These are phyloP conservation scores for Lagenaria siceraria DNA, from an alignment of 306 rosid species.

Conservation along the genomic window DNA sequence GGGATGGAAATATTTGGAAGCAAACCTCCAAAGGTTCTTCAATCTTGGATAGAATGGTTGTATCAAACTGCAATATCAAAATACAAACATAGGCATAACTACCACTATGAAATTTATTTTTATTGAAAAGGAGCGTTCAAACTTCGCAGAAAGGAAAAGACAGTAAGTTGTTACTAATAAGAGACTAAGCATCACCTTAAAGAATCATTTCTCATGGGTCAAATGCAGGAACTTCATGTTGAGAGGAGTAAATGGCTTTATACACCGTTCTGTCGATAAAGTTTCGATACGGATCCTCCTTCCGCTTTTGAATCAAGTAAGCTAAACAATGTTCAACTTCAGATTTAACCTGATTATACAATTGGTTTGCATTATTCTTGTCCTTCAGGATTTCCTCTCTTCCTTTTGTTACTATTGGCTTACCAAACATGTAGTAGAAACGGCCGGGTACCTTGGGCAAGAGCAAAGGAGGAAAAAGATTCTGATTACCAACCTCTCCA, in stretches of 20 bases:
- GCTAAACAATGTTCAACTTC: slow-evolving; percentile 43
- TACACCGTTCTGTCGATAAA: slow-evolving; percentile 46
- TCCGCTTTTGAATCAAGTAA: slow-evolving; percentile 69
- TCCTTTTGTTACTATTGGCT: slow-evolving; percentile 68
- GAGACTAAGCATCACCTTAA: not conserved
- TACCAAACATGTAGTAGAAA: slow-evolving; percentile 67
- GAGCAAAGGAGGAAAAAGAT: slow-evolving; percentile 25
- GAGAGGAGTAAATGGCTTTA: slow-evolving; percentile 26
- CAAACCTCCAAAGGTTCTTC: not conserved
- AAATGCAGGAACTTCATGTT: slow-evolving; percentile 52
- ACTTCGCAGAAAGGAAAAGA: not conserved
- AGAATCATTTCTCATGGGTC: slow-evolving; percentile 34
- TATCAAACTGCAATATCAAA: not conserved
- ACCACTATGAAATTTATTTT: not conserved
- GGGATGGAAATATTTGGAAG: not conserved
- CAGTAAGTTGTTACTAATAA: not conserved
- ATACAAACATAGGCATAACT: not conserved
- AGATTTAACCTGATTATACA: slow-evolving; percentile 69
- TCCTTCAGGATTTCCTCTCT: slow-evolving; percentile 48
- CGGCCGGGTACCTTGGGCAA: slow-evolving; percentile 80
- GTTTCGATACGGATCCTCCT: slow-evolving; percentile 83
- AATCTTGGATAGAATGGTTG: not conserved
- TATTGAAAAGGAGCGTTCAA: not conserved
- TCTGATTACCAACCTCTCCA: slow-evolving; percentile 47
- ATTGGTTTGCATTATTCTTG: slow-evolving; percentile 47